phyloP scores from a whole-genome alignment of 345 rosid genomes.

The Theobroma cacao region DNA sequence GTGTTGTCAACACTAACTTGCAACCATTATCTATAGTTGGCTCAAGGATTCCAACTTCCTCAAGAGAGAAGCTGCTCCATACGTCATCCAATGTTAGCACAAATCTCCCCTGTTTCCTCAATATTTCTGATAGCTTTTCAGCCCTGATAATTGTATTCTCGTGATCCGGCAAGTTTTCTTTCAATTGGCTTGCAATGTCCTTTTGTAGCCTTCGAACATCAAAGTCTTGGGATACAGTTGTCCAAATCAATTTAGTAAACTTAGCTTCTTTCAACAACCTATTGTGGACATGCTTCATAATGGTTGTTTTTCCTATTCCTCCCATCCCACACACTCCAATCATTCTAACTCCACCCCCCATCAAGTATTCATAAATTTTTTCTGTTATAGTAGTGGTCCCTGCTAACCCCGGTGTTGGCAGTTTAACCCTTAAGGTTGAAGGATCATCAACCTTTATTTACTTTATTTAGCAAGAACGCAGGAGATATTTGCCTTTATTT shows the following conservation, averaged over 20 bases:
- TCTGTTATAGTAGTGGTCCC: too few species aligned
- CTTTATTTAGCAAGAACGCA: too few species aligned
- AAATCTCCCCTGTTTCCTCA: background rate
- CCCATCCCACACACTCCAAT: conserved; percentile 19
- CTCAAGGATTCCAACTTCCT: conserved; percentile 13
- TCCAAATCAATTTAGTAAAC: conserved; percentile 5
- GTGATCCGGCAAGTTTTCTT: background rate
- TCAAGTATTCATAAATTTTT: conserved; percentile 3
- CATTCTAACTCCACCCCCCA: background rate
- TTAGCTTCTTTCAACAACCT: background rate
- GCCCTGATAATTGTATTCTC: background rate
- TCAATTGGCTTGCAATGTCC: background rate
- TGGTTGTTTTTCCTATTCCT: conserved; percentile 12
- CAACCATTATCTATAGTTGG: background rate
- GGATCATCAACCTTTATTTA: background rate
- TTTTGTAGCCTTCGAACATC: conserved; percentile 1
- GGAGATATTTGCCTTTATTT: background rate
- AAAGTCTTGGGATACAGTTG: conserved; percentile 13
- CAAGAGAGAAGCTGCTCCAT: background rate
- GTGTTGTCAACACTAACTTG: background rate
- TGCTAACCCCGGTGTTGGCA: background rate
- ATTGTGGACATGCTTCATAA: background rate
- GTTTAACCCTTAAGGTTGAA: background rate
- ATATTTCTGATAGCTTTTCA: background rate
- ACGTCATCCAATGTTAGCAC: conserved; percentile 36